These are phyloP conservation scores for Ophiostoma australiae DNA, from an alignment of 2,329 filamentous ascomycete species.

Conservation along the genomic window DNA sequence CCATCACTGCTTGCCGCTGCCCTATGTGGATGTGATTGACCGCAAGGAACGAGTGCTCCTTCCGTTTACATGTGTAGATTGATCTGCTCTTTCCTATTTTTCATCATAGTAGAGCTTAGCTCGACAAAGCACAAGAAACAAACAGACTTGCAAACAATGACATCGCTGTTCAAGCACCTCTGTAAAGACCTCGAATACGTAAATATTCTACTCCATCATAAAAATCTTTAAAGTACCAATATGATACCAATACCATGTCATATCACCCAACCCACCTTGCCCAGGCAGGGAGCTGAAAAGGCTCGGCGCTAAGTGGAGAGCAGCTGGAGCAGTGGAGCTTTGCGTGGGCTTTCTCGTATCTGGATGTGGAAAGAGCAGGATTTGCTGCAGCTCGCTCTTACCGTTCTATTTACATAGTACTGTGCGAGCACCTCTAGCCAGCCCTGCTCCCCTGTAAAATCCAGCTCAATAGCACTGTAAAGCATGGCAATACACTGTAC, in stretches of 20 bases:
- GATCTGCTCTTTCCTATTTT: not conserved
- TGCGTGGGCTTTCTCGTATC: slow-evolving; percentile 11
- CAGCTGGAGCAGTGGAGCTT: not conserved
- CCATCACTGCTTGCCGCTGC: not conserved
- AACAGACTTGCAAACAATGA: not conserved
- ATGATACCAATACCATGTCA: not conserved
- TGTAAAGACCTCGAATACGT: not conserved
- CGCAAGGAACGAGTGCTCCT: not conserved
- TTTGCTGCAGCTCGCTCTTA: not conserved
- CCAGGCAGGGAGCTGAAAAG: not conserved
- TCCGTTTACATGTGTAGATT: not conserved
- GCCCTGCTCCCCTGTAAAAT: no score
- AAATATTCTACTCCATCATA: not conserved
- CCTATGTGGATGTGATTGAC: not conserved
- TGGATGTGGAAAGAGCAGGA: slow-evolving; percentile 8
- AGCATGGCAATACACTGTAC: no score
- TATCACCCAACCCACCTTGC: not conserved
- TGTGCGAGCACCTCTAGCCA: no score
- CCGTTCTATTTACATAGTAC: not conserved
- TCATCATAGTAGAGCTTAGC: no score
- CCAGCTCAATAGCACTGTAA: no score
- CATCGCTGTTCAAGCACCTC: not conserved
- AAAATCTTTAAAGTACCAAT: not conserved
- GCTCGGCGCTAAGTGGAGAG: slow-evolving; percentile 21
- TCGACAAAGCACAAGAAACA: not conserved